Base-by-base conservation (phyloP, 352 stramenopile species). In the Phytopythium delawarense region DNA sequence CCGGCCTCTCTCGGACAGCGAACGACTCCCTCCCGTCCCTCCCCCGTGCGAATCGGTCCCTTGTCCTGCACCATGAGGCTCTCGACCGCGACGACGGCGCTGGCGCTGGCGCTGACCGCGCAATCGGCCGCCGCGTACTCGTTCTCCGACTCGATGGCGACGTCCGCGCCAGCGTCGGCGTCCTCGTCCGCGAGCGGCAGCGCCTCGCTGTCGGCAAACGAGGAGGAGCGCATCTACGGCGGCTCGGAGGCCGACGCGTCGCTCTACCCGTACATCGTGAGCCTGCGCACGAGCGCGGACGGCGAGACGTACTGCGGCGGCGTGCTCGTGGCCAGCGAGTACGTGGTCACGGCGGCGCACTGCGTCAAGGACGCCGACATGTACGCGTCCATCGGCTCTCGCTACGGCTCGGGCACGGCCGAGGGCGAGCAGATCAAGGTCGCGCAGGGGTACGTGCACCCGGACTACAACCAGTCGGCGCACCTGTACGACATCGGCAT, bases 311-410 rank as follows among this genome's bases (percentile, higher is more conserved):
- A 82, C 69, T 92, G 84, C 56, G 84, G 81, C n/a, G 84, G 78
- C 18, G 68, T 78, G 32, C 77, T 92, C 1, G 76, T 92, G 52
- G 67, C 81, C 9, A 64, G 75, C 48, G 69, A 80, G 64, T 90
- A 89, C 53, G 74, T 92, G 11, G 62, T 90, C 40, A 92, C 81
- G 40, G 84, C 84, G n/a, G 84, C 70, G 11, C 84, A 92, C 61
- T 92, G 84, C 66, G 76, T 88, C 48, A 66, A 75, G 46, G 53
- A 70, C 30, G 15, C 58, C 35, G 58, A 65, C 8, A 74, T 84
- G 39, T 87, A 79, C 65, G 80, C 71, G 55, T 87, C 76, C 18
- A 71, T 89, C 45, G 76, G 75, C 25, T 87, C 78, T 11, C 68
- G 68, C 44, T 86, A 71, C 59, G 61, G 64, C 8, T 81, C 56